Percentiles rank a stretch among this genome's conserved stretches.
Conservation (phyloP, 179 eudicot species). For the Vitellaria paradoxa region DNA sequence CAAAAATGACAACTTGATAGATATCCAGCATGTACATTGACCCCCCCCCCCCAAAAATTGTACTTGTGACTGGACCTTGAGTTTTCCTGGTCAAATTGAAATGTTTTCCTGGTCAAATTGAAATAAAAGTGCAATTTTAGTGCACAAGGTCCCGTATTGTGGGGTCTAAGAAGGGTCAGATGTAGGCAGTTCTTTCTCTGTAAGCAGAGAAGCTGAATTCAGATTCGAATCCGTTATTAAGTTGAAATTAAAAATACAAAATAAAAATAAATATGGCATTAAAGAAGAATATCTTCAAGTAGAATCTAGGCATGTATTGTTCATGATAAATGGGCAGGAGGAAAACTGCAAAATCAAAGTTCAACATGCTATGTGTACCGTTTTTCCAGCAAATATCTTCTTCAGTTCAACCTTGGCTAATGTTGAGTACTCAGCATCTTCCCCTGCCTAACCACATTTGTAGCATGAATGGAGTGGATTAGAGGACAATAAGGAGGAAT, state of each 20-base stretch:
- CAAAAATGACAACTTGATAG: no score
- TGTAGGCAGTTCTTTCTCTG: no score
- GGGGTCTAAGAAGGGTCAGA: no score
- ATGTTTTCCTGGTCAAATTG: background rate
- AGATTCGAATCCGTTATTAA: no score
- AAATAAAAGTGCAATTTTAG: background rate
- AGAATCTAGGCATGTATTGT: background rate
- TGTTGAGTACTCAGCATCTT: constrained; percentile 61
- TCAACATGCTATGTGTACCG: constrained; percentile 29
- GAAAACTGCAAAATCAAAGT: background rate
- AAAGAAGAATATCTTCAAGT: background rate
- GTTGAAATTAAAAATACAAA: background rate
- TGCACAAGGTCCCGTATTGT: no score
- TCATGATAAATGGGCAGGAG: background rate
- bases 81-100: background rate
- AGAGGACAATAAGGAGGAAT: constrained; percentile 6
- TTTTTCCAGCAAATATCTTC: constrained; percentile 66
- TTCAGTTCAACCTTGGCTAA: constrained; percentile 68
- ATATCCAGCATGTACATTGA: no score
- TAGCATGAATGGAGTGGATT: constrained; percentile 12
- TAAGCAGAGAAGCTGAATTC: no score
- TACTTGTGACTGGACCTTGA: background rate
- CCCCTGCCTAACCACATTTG: constrained; percentile 54
- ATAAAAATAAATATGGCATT: no score
- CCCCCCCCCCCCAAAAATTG: background rate